Percentiles rank a stretch among this genome's conserved stretches.
phyloP scores from a whole-genome alignment of 2,329 filamentous ascomycete species.

The Ceratocystis albifundus region DNA sequence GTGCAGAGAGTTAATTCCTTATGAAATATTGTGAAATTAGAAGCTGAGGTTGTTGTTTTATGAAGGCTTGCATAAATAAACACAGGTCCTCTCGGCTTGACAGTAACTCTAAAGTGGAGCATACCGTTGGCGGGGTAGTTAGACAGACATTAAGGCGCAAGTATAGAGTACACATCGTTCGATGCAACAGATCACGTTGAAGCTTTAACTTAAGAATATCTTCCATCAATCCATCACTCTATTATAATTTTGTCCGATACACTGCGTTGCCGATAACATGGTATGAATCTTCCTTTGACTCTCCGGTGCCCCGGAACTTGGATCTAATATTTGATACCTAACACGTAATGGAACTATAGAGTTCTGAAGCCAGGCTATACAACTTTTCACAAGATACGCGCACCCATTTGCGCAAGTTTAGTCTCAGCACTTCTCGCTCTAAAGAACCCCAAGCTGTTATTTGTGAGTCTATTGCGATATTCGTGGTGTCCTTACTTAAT shows the following conservation, averaged over 20 bases:
- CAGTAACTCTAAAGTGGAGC: conserved; percentile 15
- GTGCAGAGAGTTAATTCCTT: neutral
- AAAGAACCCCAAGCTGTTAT: conserved; percentile 84
- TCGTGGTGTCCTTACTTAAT: neutral
- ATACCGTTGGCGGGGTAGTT: conserved; percentile 7
- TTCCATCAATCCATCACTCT: neutral
- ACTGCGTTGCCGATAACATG: neutral
- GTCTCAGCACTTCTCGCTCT: conserved; percentile 75
- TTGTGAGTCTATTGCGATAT: conserved; percentile 51
- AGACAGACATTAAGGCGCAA: neutral
- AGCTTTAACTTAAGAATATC: neutral
- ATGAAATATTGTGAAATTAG: neutral
- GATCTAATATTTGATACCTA: conserved; percentile 4
- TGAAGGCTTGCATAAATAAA: neutral
- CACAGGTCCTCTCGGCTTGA: neutral
- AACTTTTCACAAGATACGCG: conserved; percentile 85
- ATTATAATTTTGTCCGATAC: neutral
- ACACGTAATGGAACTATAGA: conserved; percentile 28
- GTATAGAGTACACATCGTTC: neutral
- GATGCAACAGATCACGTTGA: neutral
- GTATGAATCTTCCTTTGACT: neutral
- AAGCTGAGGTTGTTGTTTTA: neutral
- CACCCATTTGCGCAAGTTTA: conserved; percentile 86
- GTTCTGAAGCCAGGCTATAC: conserved; percentile 81
- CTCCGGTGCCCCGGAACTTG: neutral